These are phyloP conservation scores for Nyssa sinensis DNA, from an alignment of 148 eudicot genomes.

Conservation along the genomic window DNA sequence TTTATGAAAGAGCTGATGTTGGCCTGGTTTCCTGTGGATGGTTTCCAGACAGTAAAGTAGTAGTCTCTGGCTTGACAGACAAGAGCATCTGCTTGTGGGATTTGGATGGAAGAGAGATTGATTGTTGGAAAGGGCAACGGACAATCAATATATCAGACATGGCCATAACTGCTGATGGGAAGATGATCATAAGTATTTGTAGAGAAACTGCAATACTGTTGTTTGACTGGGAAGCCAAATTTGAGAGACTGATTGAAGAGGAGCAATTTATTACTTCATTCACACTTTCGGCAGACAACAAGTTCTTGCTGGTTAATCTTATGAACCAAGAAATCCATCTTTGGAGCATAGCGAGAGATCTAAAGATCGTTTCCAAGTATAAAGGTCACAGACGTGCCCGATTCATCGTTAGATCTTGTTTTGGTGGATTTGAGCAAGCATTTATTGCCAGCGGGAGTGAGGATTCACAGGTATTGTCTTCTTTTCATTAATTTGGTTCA, in stretches of 20 bases:
- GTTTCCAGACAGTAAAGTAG: slow-evolving; percentile 71
- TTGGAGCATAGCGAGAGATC: slow-evolving; percentile 67
- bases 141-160: slow-evolving; percentile 49
- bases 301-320: slow-evolving; percentile 63
- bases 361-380: slow-evolving; percentile 52
- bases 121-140: slow-evolving; percentile 66
- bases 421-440: slow-evolving; percentile 85
- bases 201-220: slow-evolving; percentile 42
- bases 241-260: slow-evolving; percentile 64
- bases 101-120: slow-evolving; percentile 61
- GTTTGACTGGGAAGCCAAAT: slow-evolving; percentile 54
- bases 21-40: slow-evolving; percentile 84
- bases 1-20: slow-evolving; percentile 56
- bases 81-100: slow-evolving; percentile 86
- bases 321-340: slow-evolving; percentile 82
- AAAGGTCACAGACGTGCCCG: slow-evolving; percentile 82
- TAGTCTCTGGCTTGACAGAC: slow-evolving; percentile 62
- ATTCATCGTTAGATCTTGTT: slow-evolving; percentile 77
- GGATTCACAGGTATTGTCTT: slow-evolving; percentile 76
- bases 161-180: slow-evolving; percentile 51
- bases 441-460: slow-evolving; percentile 96
- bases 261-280: slow-evolving; percentile 74
- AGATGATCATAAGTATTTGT: slow-evolving; percentile 39
- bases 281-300: slow-evolving; percentile 68
- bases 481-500: background rate